Percentiles rank a stretch among this genome's conserved stretches.
phyloP scores from a whole-genome alignment of 108 stramenopile genomes.

The Seminavis robusta region DNA sequence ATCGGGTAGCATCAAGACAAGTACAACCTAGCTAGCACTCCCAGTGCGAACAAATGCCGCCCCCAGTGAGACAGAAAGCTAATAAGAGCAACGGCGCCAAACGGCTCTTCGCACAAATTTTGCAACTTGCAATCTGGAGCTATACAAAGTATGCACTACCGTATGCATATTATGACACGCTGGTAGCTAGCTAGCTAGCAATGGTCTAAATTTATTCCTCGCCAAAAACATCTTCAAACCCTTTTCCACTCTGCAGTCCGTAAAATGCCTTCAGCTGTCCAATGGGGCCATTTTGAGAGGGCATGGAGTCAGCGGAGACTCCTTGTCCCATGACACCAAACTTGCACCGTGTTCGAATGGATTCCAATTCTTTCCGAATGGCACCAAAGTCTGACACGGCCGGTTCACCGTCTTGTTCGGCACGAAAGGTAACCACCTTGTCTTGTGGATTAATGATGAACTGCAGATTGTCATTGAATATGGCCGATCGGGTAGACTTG shows the following conservation, averaged over 20 bases:
- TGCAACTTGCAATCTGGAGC: no score
- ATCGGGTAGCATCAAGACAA: no score
- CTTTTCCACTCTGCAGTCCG: slow-evolving; percentile 71
- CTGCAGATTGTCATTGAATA: slow-evolving; percentile 52
- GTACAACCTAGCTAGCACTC: no score
- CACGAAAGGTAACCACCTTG: slow-evolving; percentile 61
- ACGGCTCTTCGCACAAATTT: no score
- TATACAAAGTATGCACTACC: no score
- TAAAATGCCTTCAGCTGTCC: slow-evolving; percentile 89
- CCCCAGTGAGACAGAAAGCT: no score
- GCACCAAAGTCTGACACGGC: slow-evolving; percentile 56
- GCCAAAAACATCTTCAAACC: slow-evolving; percentile 75
- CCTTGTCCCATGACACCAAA: slow-evolving; percentile 80
- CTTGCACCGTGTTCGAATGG: slow-evolving; percentile 47
- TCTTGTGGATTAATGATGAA: slow-evolving; percentile 63
- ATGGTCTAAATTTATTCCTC: no score
- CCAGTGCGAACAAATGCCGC: no score
- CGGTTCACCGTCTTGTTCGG: slow-evolving; percentile 41
- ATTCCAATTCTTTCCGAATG: slow-evolving; percentile 57
- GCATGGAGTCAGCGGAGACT: slow-evolving; percentile 29
- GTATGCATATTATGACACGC: no score
- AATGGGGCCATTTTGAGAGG: slow-evolving; percentile 27
- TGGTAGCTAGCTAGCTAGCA: no score
- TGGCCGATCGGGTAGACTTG: slow-evolving; percentile 37
- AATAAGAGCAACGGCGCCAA: no score